These are phyloP conservation scores for Fusarium cicatricum DNA, from an alignment of 2,329 filamentous ascomycete genomes.

Conservation along the genomic window DNA sequence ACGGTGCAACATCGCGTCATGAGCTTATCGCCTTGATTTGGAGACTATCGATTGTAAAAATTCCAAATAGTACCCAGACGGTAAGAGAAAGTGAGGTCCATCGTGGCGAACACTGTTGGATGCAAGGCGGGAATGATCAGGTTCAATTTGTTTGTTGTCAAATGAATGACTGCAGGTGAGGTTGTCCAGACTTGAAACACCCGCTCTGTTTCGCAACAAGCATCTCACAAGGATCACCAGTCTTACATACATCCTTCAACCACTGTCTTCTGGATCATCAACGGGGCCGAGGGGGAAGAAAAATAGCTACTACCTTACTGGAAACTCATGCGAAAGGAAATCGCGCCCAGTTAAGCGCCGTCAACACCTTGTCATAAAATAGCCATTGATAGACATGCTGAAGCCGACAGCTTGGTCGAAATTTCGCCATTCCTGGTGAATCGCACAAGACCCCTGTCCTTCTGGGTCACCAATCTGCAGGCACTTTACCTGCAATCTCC, in stretches of 20 bases:
- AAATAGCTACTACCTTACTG: not conserved
- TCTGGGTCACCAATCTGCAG: conserved; percentile 32
- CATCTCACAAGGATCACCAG: conserved; percentile 15
- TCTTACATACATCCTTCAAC: not conserved
- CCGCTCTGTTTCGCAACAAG: conserved; percentile 24
- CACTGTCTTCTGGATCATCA: not conserved
- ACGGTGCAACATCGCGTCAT: not conserved
- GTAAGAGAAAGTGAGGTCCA: not conserved
- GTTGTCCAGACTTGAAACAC: conserved; percentile 34
- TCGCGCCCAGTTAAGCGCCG: no score
- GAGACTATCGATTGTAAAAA: not conserved
- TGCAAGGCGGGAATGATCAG: not conserved
- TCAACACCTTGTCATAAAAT: not conserved
- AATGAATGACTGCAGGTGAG: not conserved
- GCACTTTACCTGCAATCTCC: conserved; percentile 39
- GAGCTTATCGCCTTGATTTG: not conserved
- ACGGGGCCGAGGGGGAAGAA: not conserved
- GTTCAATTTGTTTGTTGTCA: conserved; percentile 22
- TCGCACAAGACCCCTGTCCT: conserved; percentile 17
- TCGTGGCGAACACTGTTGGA: not conserved
- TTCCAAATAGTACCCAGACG: not conserved
- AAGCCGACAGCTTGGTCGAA: not conserved
- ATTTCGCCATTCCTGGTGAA: not conserved
- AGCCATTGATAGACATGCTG: not conserved
- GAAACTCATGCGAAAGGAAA: not conserved